Percentiles rank a stretch among this genome's conserved stretches.
phyloP scores from a whole-genome alignment of 768 basidiomycete species.

The Crepidotus variabilis region DNA sequence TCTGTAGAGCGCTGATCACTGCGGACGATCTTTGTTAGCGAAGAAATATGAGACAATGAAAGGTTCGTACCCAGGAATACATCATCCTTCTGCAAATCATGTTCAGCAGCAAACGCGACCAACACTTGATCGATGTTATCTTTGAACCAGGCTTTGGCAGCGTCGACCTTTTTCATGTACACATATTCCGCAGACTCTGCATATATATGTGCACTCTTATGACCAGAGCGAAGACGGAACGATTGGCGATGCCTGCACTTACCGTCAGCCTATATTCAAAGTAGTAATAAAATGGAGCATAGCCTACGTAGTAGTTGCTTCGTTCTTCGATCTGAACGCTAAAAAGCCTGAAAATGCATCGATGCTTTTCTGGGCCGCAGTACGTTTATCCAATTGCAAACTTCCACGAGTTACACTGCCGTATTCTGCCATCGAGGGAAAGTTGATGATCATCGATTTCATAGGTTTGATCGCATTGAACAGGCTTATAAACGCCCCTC shows the following conservation, averaged over 20 bases:
- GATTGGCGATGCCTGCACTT: conserved; percentile 12
- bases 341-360: conserved; percentile 51
- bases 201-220: conserved; percentile 18
- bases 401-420: conserved; percentile 46
- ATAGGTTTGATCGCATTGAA: conserved; percentile 64
- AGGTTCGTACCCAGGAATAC: conserved; percentile 17
- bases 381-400: conserved; percentile 53
- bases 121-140: conserved; percentile 18
- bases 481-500: conserved; percentile 67
- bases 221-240: conserved; percentile 15
- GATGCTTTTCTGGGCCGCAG: conserved; percentile 51
- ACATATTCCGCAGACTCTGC: conserved; percentile 22
- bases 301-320: conserved; percentile 29
- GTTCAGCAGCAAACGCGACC: conserved; percentile 14
- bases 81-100: conserved; percentile 20
- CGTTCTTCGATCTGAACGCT: conserved; percentile 31
- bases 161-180: conserved; percentile 20
- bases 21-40: background rate
- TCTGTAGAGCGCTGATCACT: conserved; percentile 13
- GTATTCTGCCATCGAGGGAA: conserved; percentile 53
- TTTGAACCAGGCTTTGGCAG: conserved; percentile 22
- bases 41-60: background rate
- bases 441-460: conserved; percentile 32
- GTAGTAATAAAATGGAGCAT: conserved; percentile 8
- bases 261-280: background rate